A percentile compares a stretch with the other conserved stretches of the same genome.
phyloP scores from a whole-genome alignment of 345 rosid species.

The Hibiscus mutabilis region DNA sequence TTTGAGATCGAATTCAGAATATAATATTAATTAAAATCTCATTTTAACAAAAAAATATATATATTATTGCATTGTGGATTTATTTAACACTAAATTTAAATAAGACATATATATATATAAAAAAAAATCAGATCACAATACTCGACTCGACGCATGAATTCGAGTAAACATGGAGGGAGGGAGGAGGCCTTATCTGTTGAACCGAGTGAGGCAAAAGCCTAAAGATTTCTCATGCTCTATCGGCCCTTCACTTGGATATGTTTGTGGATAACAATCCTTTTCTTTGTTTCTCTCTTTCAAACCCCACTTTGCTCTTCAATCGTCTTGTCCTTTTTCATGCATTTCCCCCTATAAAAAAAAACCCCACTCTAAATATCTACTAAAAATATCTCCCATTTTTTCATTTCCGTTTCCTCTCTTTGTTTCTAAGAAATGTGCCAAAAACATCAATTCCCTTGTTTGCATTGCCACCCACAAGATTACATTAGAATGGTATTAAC shows the following conservation, averaged over 20 bases:
- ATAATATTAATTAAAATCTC: too few species aligned
- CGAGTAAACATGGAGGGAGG: too few species aligned
- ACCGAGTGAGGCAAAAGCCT: slow-evolving; percentile 8
- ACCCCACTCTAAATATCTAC: slow-evolving; percentile 26
- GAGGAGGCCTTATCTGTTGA: not conserved
- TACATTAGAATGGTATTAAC: slow-evolving; percentile 43
- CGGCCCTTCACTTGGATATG: slow-evolving; percentile 51
- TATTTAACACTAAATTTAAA: too few species aligned
- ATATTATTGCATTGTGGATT: too few species aligned
- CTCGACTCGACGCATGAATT: too few species aligned
- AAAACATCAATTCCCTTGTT: slow-evolving; percentile 27
- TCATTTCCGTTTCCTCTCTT: too few species aligned
- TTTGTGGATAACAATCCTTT: slow-evolving; percentile 28
- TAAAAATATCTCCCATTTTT: not conserved
- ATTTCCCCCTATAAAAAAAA: not conserved
- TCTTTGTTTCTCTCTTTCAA: not conserved
- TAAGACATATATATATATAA: too few species aligned
- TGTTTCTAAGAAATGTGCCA: slow-evolving; percentile 10
- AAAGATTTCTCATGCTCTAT: slow-evolving; percentile 32
- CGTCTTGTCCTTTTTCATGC: too few species aligned
- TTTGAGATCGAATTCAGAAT: too few species aligned
- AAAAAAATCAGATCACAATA: too few species aligned
- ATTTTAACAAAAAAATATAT: too few species aligned
- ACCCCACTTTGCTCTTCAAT: not conserved
- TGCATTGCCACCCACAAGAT: slow-evolving; percentile 43